Percentiles rank a stretch among this genome's conserved stretches.
Conservation (phyloP, 495 filamentous ascomycete species). For the Aspergillus campestris region DNA sequence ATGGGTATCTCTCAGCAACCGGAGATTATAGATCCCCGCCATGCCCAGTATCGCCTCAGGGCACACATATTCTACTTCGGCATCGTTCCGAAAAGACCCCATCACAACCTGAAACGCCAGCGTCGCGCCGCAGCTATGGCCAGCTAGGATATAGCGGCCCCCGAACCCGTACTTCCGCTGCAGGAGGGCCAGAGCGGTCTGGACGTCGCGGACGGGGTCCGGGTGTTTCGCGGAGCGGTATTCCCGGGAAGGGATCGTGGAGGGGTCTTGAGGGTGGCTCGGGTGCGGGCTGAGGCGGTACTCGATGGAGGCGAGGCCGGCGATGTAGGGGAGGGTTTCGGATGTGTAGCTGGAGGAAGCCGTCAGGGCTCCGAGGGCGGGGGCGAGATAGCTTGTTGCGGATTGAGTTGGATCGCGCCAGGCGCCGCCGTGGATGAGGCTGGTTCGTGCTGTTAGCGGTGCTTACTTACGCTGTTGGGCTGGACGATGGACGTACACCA, state of each 20-base stretch:
- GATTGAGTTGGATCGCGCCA: conserved; percentile 70
- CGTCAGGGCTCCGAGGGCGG: conserved; percentile 38
- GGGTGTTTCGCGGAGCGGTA: conserved; percentile 54
- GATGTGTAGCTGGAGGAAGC: conserved; percentile 11
- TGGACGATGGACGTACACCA: conserved; percentile 28
- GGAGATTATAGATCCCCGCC: conserved; percentile 60
- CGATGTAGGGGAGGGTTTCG: conserved; percentile 29
- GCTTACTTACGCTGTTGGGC: not conserved
- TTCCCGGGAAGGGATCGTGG: conserved; percentile 23
- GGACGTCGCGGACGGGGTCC: conserved; percentile 64
- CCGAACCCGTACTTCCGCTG: conserved; percentile 44
- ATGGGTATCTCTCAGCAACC: conserved; percentile 41
- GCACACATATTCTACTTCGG: not conserved
- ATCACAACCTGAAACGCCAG: conserved; percentile 63
- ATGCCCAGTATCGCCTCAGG: conserved; percentile 51
- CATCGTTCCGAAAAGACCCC: conserved; percentile 13
- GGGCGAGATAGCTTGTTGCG: conserved; percentile 36
- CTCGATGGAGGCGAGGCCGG: conserved; percentile 62
- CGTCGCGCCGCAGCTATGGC: conserved; percentile 70
- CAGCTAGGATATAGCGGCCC: conserved; percentile 54
- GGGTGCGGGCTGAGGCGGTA: conserved; percentile 77
- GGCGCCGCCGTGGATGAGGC: conserved; percentile 83
- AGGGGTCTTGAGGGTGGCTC: conserved; percentile 42
- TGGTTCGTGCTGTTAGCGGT: conserved; percentile 9
- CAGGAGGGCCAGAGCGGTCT: conserved; percentile 52